phyloP scores from a whole-genome alignment of 148 eudicot species.

The Rhododendron ovatum region DNA sequence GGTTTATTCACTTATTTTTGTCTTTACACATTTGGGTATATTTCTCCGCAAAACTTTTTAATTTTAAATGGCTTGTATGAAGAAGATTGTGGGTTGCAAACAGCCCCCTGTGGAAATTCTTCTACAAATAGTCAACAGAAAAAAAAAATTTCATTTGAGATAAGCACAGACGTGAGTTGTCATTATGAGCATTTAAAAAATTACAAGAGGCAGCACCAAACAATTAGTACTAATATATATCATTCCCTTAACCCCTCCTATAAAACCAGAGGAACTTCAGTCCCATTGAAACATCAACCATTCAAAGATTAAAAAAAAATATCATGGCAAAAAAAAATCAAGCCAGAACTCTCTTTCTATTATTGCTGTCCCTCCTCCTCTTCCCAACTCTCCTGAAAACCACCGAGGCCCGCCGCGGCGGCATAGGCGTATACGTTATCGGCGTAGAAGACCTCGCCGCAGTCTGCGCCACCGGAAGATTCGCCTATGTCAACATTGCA shows the following conservation, averaged over 20 bases:
- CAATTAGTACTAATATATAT: background rate
- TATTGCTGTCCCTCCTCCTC: background rate
- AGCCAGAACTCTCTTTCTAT: conserved; percentile 6
- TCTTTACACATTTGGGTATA: no score
- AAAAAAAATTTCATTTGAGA: no score
- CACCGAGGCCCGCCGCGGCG: conserved; percentile 19
- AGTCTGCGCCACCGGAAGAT: conserved; percentile 55
- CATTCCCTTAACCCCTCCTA: background rate
- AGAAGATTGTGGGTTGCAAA: no score
- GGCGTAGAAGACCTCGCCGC: conserved; percentile 41
- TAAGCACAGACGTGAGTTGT: no score
- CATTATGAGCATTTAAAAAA: no score
- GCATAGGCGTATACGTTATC: conserved; percentile 46
- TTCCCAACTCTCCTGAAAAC: background rate
- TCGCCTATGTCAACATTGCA: conserved; percentile 42
- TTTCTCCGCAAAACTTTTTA: no score
- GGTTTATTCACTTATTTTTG: no score
- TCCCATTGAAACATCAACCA: background rate
- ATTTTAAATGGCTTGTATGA: no score
- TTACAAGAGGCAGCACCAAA: background rate
- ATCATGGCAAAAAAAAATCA: conserved; percentile 4
- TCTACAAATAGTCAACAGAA: no score
- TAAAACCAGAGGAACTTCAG: background rate
- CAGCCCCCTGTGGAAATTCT: no score
- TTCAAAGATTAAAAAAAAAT: no score